phyloP scores from a whole-genome alignment of 176 grass and related monocot genomes.

The Saccharum officinarum region DNA sequence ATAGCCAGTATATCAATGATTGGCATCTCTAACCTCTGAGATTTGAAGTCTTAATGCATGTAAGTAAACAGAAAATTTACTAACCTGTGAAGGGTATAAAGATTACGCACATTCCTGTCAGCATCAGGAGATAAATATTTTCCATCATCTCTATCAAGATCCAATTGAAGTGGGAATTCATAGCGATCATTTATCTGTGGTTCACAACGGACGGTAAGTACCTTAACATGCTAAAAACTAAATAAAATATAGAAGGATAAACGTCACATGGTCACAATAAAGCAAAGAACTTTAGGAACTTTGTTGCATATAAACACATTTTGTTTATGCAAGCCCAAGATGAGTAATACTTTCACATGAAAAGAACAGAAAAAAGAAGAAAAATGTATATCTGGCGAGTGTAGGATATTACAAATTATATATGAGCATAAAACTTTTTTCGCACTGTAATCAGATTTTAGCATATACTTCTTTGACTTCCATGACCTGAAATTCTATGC shows the following conservation, averaged over 20 bases:
- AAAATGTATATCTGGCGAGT: background rate
- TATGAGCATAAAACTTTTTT: background rate
- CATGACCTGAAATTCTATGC: background rate
- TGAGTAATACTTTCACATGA: background rate
- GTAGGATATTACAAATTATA: background rate
- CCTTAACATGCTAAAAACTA: conserved; percentile 10
- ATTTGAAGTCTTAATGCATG: conserved; percentile 14
- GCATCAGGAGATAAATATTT: conserved; percentile 97
- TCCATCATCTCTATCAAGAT: conserved; percentile 91
- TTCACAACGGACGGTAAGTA: conserved; percentile 39
- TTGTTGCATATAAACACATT: background rate
- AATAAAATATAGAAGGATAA: background rate
- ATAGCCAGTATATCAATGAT: conserved; percentile 12
- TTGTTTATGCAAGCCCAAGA: background rate
- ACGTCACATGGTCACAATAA: background rate
- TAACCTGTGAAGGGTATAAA: conserved; percentile 98
- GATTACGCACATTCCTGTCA: conserved; percentile 88
- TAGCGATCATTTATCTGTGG: conserved; percentile 99
- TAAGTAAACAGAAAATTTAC: conserved; percentile 3
- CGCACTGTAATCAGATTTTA: too few relatives aligned
- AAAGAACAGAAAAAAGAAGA: background rate
- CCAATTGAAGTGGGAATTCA: conserved; percentile 97
- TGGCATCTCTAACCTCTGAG: background rate
- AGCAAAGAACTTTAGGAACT: background rate
- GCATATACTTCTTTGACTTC: background rate